These are phyloP conservation scores for Bipolaris cookei DNA, from an alignment of 2,329 filamentous ascomycete genomes.

Conservation along the genomic window DNA sequence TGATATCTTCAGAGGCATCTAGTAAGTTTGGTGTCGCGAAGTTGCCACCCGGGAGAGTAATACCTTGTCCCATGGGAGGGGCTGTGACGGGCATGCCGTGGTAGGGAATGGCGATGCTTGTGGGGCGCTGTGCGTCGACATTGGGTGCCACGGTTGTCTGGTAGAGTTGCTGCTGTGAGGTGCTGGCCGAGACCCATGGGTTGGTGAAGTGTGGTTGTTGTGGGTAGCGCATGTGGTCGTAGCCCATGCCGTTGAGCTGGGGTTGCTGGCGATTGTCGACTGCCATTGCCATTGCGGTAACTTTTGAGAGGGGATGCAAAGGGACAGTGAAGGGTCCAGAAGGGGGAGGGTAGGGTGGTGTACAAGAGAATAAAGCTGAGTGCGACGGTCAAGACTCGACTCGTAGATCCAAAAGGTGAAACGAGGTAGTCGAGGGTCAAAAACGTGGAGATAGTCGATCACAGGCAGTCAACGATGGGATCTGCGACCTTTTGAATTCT, in stretches of 20 bases:
- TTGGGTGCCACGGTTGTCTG: conserved; percentile 68
- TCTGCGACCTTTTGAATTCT: conserved; percentile 55
- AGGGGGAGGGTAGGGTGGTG: not conserved
- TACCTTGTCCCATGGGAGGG: conserved; percentile 71
- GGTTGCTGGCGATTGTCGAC: conserved; percentile 82
- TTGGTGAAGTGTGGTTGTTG: conserved; percentile 80
- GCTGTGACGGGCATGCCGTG: conserved; percentile 76
- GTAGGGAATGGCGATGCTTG: conserved; percentile 71
- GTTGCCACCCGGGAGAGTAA: conserved; percentile 68
- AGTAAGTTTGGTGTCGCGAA: conserved; percentile 72
- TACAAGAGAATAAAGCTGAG: conserved; percentile 35
- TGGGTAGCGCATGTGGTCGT: conserved; percentile 78
- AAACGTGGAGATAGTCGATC: conserved; percentile 60
- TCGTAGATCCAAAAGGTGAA: conserved; percentile 41
- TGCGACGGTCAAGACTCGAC: conserved; percentile 32
- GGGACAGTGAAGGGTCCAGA: conserved; percentile 18
- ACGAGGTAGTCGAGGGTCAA: conserved; percentile 44
- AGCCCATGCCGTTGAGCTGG: conserved; percentile 72
- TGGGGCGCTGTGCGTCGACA: conserved; percentile 59
- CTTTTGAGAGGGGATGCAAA: conserved; percentile 5
- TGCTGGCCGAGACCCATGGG: conserved; percentile 74
- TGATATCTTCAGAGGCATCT: conserved; percentile 75
- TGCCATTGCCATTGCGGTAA: conserved; percentile 82
- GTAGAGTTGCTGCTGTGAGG: conserved; percentile 67
- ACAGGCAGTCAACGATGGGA: conserved; percentile 55